These are phyloP conservation scores for Onygena corvina DNA, from an alignment of 2,329 filamentous ascomycete species.

Conservation along the genomic window DNA sequence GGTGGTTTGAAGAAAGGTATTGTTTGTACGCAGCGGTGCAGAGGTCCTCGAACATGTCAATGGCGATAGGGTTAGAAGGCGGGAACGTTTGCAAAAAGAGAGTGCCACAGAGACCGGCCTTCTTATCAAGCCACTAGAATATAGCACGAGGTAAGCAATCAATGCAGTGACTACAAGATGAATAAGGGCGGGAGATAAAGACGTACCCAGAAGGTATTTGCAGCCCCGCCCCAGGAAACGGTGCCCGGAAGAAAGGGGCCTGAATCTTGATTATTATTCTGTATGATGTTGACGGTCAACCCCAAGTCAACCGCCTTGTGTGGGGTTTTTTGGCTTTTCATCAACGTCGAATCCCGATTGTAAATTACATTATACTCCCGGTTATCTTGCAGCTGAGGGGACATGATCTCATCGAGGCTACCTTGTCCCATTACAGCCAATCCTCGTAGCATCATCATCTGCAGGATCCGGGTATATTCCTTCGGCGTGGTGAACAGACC, in stretches of 20 bases:
- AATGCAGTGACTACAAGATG: neutral
- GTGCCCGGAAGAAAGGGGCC: constrained; percentile 1
- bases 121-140: constrained; percentile 9
- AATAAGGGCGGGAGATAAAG: neutral
- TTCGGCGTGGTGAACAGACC: constrained; percentile 18
- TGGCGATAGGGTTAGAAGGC: neutral
- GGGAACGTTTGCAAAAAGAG: constrained; percentile 10
- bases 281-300: neutral
- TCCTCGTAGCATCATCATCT: constrained; percentile 14
- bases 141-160: neutral
- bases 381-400: constrained; percentile 4
- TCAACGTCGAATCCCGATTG: neutral
- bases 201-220: constrained; percentile 12
- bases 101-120: constrained; percentile 6
- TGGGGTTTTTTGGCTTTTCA: constrained; percentile 3
- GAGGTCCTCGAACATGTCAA: constrained; percentile 9
- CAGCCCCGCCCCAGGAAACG: constrained; percentile 5
- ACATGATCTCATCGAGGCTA: constrained; percentile 6
- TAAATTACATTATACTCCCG: constrained; percentile 1
- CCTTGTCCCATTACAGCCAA: constrained; percentile 2
- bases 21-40: constrained; percentile 6
- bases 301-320: constrained; percentile 7
- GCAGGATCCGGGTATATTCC: constrained; percentile 17
- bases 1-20: too few relatives aligned
- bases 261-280: constrained; percentile 8